These are phyloP conservation scores for Bathelium albidoporum DNA, from an alignment of 495 filamentous ascomycete genomes.

Conservation along the genomic window DNA sequence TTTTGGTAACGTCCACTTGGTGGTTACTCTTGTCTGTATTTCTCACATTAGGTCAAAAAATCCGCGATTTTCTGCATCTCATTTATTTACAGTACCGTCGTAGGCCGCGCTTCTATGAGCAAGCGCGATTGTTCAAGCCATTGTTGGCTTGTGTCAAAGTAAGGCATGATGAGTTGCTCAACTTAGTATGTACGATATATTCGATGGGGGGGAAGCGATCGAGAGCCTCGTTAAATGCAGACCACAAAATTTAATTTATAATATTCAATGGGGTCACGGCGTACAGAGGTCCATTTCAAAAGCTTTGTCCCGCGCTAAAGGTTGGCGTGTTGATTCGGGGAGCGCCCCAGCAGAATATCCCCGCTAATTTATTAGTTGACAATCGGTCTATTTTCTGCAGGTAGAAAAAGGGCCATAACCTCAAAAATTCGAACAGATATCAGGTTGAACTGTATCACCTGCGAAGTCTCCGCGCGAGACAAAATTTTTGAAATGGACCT, in stretches of 20 bases:
- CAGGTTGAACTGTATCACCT: too few species aligned
- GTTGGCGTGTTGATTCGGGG: too few species aligned
- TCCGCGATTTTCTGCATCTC: constrained; percentile 6
- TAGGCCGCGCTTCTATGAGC: constrained; percentile 53
- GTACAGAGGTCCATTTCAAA: too few species aligned
- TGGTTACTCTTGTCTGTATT: constrained; percentile 65
- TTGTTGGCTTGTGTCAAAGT: constrained; percentile 48
- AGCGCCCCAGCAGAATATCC: too few species aligned
- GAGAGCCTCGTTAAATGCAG: not conserved
- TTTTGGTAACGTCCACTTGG: constrained; percentile 65
- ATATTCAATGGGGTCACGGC: too few species aligned
- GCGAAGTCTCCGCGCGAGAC: too few species aligned
- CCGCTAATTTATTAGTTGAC: too few species aligned
- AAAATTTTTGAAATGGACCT: too few species aligned
- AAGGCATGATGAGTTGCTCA: constrained; percentile 40
- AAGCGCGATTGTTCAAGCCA: constrained; percentile 55
- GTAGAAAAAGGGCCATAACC: too few species aligned
- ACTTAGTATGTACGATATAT: not conserved
- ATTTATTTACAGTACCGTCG: constrained; percentile 40
- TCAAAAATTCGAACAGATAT: too few species aligned
- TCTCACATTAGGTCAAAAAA: constrained; percentile 6
- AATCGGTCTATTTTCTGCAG: too few species aligned
- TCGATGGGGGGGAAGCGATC: not conserved
- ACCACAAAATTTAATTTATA: not conserved
- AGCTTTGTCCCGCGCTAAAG: too few species aligned